Evolutionary conservation across 2,329 filamentous ascomycete genomes (phyloP), one percentile per base, ranked within the genome.

Genomic region (Fusarium sp.): DNA sequence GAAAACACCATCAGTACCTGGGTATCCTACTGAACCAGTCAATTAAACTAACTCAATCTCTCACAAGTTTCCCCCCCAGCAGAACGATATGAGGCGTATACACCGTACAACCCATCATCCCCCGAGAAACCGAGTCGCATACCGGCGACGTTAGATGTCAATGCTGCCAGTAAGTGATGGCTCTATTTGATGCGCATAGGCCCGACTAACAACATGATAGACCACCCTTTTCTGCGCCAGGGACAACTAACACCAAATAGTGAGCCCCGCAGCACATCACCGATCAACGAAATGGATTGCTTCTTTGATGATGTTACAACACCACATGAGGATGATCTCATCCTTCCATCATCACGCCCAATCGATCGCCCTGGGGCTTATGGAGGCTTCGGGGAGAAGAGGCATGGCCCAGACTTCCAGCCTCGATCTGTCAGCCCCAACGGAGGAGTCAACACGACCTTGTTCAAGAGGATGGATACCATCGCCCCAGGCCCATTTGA

Each of bases 401-500:
- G 79, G 27, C 63, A 67, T 41, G 63, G 66, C 10, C 64, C 63
- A 17, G 67, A 69, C 23, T 56, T 66, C 25, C 69, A 72, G 25
- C 66, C 62, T 60, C 67, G 69, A 25, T 74, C 72, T 21, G 47
- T 68, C 35, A 71, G 70, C 36, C 69, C 74, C 40, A 70, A 59
- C 17, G 66, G 64, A 21, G 49, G 58, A 47, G 43, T 68, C 27
- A 70, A 72, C 45, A 67, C 76, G 8, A 81, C 74, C 36, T 72
- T 92, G 27, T 72, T 91, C 69, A 84, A 87, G 64, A 85, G 88
- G 50, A 87, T 92, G 83, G 86, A 91, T 68, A 84, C 81, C 11
- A 90, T 92, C 72, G 83, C 87, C 2, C 87, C 90, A 2, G 90
- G 88, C 0, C 90, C 90, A 0, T 91, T 92, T 70, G 87, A 88